Base-by-base conservation (phyloP, 805 yeast species). In the Maudiozyma turicensis region DNA sequence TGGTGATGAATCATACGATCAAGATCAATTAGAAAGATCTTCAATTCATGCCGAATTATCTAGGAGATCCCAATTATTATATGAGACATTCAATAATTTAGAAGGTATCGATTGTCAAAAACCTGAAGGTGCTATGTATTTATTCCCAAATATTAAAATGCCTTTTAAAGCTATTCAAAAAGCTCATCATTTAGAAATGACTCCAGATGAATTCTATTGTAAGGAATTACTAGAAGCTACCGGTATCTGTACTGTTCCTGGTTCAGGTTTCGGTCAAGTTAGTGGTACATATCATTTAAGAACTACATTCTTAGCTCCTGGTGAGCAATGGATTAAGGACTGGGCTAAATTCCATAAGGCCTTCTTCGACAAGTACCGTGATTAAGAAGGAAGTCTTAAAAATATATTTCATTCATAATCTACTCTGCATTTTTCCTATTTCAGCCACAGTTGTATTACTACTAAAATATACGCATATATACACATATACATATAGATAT, bases 91-190 rank as follows among this genome's bases (percentile, higher is more conserved):
- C 70, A 67, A 73, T 48, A 63, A 75, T 38, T 79, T 93, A 85
- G 86, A 84, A 53, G 95, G 91, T 54, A 84, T 93, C 45, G 68
- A 76, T 29, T 90, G 97, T 67, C 88, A 87, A 68, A 78, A 78
- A 55, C 98, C 99, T 42, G 80, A 84, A 72, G 99, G 99, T 56
- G 97, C 99, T 40, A 91, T 93, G 99, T 93, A 93, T 69, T 73
- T 93, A 52, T 93, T 88, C 80, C 99, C 99, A 43, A 75, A 72
- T 54, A 69, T 93, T 50, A 65, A 77, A 34, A 70, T 93, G 49
- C 81, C 86, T 13, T 75, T 77, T 14, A 75, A 75, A 55, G 89
- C 88, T 11, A 71, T 79, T 45, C 72, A 72, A 30, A 74, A 73
- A 41, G 95, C 97, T 34, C 70, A 72, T 48, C 71, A 73, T 48